These are phyloP conservation scores for Gastrolobium villosum DNA, from an alignment of 306 rosid species.

Conservation along the genomic window DNA sequence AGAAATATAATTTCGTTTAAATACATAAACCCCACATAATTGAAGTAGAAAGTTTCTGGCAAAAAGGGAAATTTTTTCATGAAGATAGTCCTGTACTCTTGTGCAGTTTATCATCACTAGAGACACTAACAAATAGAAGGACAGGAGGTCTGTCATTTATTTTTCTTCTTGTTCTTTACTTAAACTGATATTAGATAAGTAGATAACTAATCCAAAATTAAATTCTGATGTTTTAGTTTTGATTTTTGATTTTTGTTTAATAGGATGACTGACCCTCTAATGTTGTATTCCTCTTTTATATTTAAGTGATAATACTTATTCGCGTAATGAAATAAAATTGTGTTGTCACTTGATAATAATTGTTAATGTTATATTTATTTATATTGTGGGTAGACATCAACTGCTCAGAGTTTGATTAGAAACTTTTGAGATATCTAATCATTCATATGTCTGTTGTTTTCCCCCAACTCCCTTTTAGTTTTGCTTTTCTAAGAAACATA, in stretches of 20 bases:
- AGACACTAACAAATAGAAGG: background rate
- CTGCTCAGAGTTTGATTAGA: background rate
- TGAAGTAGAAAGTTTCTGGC: background rate
- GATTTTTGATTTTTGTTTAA: background rate
- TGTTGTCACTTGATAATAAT: slow-evolving; percentile 31
- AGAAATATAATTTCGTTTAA: slow-evolving; percentile 3
- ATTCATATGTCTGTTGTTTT: slow-evolving; percentile 25
- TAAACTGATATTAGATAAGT: background rate
- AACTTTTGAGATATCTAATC: slow-evolving; percentile 6
- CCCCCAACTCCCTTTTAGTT: slow-evolving; percentile 10
- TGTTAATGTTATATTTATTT: slow-evolving; percentile 14
- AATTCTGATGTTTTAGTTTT: background rate
- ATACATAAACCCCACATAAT: background rate
- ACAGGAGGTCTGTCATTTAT: background rate
- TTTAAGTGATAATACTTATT: slow-evolving; percentile 1
- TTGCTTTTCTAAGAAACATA: slow-evolving; percentile 13
- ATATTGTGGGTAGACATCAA: slow-evolving; percentile 11
- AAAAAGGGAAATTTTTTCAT: no score
- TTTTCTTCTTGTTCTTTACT: background rate
- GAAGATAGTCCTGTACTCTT: background rate
- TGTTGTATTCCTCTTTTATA: slow-evolving; percentile 22
- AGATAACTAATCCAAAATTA: background rate
- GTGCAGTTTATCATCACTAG: background rate
- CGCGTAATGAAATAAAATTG: slow-evolving; percentile 12
- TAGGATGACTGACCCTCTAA: background rate